A percentile compares a stretch with the other conserved stretches of the same genome.
phyloP scores from a whole-genome alignment of 768 basidiomycete genomes.

The Pholiota microspora region DNA sequence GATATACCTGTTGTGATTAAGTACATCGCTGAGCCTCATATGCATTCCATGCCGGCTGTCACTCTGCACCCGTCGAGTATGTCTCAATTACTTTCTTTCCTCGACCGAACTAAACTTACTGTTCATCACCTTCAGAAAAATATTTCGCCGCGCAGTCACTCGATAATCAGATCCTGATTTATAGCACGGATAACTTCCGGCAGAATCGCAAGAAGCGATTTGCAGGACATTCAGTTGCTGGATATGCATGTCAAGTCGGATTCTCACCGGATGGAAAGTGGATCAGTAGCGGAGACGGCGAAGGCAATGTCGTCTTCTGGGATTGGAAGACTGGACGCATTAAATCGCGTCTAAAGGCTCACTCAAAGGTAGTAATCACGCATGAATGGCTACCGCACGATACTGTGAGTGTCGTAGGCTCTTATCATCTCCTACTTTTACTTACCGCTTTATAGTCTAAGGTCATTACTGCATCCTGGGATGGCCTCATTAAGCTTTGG shows the following conservation, averaged over 20 bases:
- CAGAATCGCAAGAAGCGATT: constrained; percentile 99
- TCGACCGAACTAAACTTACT: constrained; percentile 11
- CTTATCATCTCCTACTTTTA: constrained; percentile 23
- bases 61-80: constrained; percentile 92
- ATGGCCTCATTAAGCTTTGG: constrained; percentile 97
- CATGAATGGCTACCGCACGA: constrained; percentile 99
- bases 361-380: constrained; percentile 94
- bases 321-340: constrained; percentile 99
- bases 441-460: constrained; percentile 64
- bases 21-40: constrained; percentile 97
- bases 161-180: constrained; percentile 97
- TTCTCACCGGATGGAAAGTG: constrained; percentile 99
- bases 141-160: constrained; percentile 97
- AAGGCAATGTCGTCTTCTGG: constrained; percentile 97
- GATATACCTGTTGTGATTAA: constrained; percentile 99
- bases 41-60: constrained; percentile 99
- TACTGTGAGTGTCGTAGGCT: constrained; percentile 73
- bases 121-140: constrained; percentile 55
- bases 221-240: constrained; percentile 94
- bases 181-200: constrained; percentile 96
- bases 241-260: constrained; percentile 95
- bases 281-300: constrained; percentile 95
- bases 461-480: constrained; percentile 96
- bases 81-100: constrained; percentile 31
- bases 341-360: constrained; percentile 85